Evolutionary conservation across 2,329 filamentous ascomycete species (phyloP), one percentile per base, ranked within the genome.

Genomic region (Penicillium sp.): DNA sequence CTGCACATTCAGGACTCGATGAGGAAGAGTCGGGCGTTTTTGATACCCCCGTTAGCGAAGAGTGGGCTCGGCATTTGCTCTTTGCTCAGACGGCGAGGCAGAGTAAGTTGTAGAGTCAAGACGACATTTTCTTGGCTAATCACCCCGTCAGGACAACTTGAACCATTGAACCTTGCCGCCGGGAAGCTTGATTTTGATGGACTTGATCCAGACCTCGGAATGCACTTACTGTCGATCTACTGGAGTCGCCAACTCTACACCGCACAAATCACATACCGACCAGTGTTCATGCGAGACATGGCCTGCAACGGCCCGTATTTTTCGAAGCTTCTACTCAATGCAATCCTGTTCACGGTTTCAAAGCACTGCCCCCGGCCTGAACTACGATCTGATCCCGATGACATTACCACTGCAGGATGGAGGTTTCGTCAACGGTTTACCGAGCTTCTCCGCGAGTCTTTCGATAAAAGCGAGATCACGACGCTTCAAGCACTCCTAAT

Each of bases 121-220:
- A 5, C 22, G 10, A 14, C 22, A 20, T 15, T 22, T 31, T 34
- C 25, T 15, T 35, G n/a, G 45, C 45, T 49, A 49, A 49, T 7
- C 14, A 41, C 25, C n/a, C 10, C 11, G 1, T 41, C 38, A 72
- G 70, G 81, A 64, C 83, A 85, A 58, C 69, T 84, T 10, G 83
- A 85, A 57, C 73, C 75, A 0, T 71, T 84, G 56, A 80, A 84
- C 61, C 75, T 80, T 41, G 71, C 76, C 1, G 72, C 75, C 3
- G 77, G 76, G 1, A 79, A 76, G 53, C 78, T 85, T 2, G 83
- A 86, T 65, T 85, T 86, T 67, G 83, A 86, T 64, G 83, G 82
- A 0, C 75, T 85, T 1, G 79, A 83, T 45, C 79, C 82, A 0
- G 79, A 83, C 15, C 66, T 85, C 2, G 83, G 78, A 8, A 80